Evolutionary conservation across 202 grass and related monocot species (phyloP).

Genomic region (Dendrocalamus latiflorus): DNA sequence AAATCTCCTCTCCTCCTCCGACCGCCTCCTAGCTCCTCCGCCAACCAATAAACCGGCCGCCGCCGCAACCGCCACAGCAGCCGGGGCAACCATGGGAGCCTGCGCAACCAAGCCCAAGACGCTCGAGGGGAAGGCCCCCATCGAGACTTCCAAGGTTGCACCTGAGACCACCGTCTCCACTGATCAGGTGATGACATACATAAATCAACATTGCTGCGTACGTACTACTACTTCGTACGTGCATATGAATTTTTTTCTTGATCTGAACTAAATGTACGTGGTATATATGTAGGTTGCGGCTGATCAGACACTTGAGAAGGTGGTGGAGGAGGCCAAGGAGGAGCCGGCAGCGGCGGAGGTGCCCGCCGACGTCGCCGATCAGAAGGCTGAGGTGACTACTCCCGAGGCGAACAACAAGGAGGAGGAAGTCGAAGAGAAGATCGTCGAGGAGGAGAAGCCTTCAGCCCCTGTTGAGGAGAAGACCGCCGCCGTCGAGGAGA

Average conservation of each 20-base stretch:
- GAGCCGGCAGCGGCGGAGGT: not conserved
- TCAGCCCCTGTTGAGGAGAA: not conserved
- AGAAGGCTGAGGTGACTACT: not conserved
- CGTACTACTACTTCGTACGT: not conserved
- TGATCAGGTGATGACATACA: not conserved
- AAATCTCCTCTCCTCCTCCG: not conserved
- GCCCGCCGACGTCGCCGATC: not conserved
- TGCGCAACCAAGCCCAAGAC: constrained; percentile 52
- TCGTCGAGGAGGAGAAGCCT: constrained; percentile 31
- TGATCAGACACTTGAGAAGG: constrained; percentile 19
- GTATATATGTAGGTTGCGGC: not conserved
- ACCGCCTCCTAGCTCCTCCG: constrained; percentile 6
- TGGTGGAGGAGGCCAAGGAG: no score
- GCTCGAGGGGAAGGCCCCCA: constrained; percentile 28
- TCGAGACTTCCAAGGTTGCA: constrained; percentile 45
- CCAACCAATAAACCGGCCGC: constrained; percentile 26
- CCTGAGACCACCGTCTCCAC: not conserved
- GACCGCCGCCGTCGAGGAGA: not conserved
- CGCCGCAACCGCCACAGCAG: not conserved
- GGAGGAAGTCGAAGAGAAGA: constrained; percentile 20
- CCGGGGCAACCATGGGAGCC: constrained; percentile 46
- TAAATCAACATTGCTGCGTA: not conserved
- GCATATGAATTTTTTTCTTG: not conserved
- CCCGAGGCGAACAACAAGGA: not conserved
- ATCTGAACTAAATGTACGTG: not conserved